Percentiles rank a stretch among this genome's conserved stretches.
Evolutionary conservation across 164 flowering plant species (phyloP).

Genomic region (Buxus sempervirens): DNA sequence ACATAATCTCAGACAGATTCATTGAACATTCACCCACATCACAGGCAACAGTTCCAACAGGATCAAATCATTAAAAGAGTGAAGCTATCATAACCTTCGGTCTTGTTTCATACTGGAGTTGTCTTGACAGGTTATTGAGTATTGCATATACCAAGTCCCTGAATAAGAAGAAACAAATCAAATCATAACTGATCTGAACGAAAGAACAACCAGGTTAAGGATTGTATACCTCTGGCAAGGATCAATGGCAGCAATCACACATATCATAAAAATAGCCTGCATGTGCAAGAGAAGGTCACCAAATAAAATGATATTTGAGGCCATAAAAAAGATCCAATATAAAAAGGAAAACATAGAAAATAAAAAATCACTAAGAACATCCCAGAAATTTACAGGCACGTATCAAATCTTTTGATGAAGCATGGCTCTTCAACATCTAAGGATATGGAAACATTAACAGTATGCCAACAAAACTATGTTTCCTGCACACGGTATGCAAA

Average conservation of each 20-base stretch:
- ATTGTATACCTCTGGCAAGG: constrained; percentile 65
- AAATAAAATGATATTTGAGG: constrained; percentile 1
- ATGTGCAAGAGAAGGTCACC: constrained; percentile 4
- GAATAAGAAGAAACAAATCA: constrained; percentile 10
- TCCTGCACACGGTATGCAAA: too few relatives aligned
- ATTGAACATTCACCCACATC: not conserved
- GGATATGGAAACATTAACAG: too few relatives aligned
- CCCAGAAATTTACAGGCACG: too few relatives aligned
- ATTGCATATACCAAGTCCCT: constrained; percentile 65
- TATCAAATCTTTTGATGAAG: too few relatives aligned
- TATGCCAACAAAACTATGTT: too few relatives aligned
- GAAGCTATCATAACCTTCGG: constrained; percentile 48
- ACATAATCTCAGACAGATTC: constrained; percentile 5
- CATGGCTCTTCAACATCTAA: too few relatives aligned
- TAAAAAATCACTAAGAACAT: not conserved
- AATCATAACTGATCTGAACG: not conserved
- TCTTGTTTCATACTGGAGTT: constrained; percentile 50
- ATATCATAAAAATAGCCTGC: constrained; percentile 87
- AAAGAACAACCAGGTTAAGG: constrained; percentile 1
- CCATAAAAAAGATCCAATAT: not conserved
- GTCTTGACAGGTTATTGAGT: constrained; percentile 66
- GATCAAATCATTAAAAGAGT: not conserved
- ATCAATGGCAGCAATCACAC: constrained; percentile 71
- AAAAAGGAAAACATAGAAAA: not conserved
- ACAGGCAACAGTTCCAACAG: not conserved